phyloP scores from a whole-genome alignment of 352 stramenopile genomes.

The Phytophthora nicotianae region DNA sequence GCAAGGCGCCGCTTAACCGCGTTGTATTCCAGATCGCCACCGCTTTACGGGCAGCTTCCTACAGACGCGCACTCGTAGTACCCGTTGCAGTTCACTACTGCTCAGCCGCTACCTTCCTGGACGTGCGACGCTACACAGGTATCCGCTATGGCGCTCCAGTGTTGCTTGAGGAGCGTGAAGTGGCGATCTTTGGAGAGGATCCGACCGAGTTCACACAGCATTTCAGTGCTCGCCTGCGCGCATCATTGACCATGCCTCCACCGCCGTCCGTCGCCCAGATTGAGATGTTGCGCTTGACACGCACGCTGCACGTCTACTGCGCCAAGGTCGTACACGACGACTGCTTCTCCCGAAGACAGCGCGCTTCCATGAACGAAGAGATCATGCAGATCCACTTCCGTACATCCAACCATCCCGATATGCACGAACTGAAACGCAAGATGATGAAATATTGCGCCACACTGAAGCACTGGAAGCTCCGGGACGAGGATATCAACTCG shows the following conservation, averaged over 20 bases:
- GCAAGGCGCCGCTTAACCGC: conserved; percentile 56
- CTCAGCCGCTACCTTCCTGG: conserved; percentile 47
- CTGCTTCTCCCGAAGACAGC: conserved; percentile 73
- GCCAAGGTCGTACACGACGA: conserved; percentile 68
- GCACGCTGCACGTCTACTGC: conserved; percentile 74
- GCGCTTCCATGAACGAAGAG: conserved; percentile 82
- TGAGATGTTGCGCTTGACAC: conserved; percentile 68
- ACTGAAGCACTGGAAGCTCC: conserved; percentile 67
- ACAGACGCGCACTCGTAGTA: conserved; percentile 58
- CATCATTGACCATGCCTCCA: conserved; percentile 66
- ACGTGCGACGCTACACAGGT: conserved; percentile 54
- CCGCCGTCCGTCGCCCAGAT: conserved; percentile 64
- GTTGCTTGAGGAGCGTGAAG: conserved; percentile 62
- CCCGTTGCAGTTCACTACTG: conserved; percentile 73
- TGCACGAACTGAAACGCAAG: conserved; percentile 69
- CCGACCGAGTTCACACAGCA: conserved; percentile 71
- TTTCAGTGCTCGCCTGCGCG: conserved; percentile 54
- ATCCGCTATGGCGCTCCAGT: conserved; percentile 70
- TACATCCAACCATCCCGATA: conserved; percentile 70
- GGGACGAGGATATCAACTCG: conserved; percentile 75
- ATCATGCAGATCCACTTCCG: conserved; percentile 82
- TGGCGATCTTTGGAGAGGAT: conserved; percentile 63
- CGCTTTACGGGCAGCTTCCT: conserved; percentile 44
- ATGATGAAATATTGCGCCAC: conserved; percentile 66
- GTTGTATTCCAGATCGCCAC: conserved; percentile 59